These are phyloP conservation scores for Stephanodiscus minutulus DNA, from an alignment of 108 stramenopile genomes.

Conservation along the genomic window DNA sequence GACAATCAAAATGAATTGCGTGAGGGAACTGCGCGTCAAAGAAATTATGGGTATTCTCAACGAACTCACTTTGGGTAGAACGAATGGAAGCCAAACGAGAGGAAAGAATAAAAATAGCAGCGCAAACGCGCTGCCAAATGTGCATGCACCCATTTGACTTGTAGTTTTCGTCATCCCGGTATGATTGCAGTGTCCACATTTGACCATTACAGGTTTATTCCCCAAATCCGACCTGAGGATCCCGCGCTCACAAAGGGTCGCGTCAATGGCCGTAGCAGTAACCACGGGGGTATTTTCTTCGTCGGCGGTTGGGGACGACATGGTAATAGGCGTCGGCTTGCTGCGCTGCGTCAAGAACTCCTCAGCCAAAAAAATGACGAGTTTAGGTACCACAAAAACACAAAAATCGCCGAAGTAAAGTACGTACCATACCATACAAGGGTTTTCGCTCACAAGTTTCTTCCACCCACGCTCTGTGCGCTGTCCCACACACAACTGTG, in stretches of 20 bases:
- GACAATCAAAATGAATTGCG: neutral
- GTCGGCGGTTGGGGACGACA: neutral
- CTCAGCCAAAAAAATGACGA: no score
- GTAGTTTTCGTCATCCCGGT: constrained; percentile 16
- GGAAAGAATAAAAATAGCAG: constrained; percentile 36
- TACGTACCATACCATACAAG: no score
- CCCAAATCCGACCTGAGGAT: constrained; percentile 40
- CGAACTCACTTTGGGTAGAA: constrained; percentile 24
- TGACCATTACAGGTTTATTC: constrained; percentile 6
- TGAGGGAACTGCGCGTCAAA: neutral
- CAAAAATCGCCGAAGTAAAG: no score
- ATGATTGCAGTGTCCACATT: constrained; percentile 37
- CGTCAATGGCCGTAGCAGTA: neutral
- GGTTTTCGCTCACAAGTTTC: no score
- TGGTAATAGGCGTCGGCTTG: neutral
- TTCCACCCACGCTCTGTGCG: no score
- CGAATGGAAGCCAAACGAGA: constrained; percentile 38
- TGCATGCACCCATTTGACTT: constrained; percentile 22
- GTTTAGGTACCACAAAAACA: no score
- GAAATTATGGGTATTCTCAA: neutral
- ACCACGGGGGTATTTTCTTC: neutral
- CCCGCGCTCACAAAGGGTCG: constrained; percentile 4
- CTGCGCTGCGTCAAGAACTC: no score
- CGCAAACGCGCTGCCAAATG: constrained; percentile 28
- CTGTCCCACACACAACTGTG: no score